Base-by-base conservation (phyloP, 345 rosid genomes). In the Sapria himalayana region DNA sequence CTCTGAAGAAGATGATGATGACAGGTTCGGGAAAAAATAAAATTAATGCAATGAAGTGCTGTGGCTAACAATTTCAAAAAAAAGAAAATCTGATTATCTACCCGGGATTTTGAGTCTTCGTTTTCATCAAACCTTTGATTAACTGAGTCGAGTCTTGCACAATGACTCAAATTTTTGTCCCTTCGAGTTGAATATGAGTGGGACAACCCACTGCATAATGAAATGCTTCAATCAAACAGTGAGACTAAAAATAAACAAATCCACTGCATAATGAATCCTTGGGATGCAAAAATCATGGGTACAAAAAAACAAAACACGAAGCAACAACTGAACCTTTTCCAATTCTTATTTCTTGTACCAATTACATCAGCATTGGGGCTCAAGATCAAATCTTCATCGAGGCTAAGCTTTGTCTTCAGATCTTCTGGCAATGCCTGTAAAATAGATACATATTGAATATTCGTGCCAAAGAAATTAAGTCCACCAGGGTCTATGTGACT, bases 121-220 rank as follows among this genome's bases (percentile, higher is more conserved):
- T 46, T 73, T 57, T 68, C 79, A 46, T 50, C 75, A 41, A 43
- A 67, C 52, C 71, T 69, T 27, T 37, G 57, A 52, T 52, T 60
- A 37, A 55, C 62, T 35, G 49, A 54, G 35, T 50, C 31, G 33
- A 60, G 68, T 33, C 60, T 69, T 54, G 66, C 29, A 35, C 58
- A 55, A 62, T 64, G 73, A 27, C 85, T 56, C 18, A 74, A 27
- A 52, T 67, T 72, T 48, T 73, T 73, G 48, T 84, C 92, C 55
- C 80, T 63, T 36, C 63, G 92, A 37, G 67, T 73, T 52, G 99
- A 71, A 73, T 71, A 91, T 4, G 95, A 84, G 35, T 74, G 99
- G 48, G 99, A 84, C 72, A 80, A 47, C 41, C 86, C 86, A 31
- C 86, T 77, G 77, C 48, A 55, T 48, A 52, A 50, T 17, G 42